Conservation (phyloP, 2,329 filamentous ascomycete genomes). For the Phialemoniopsis sp. region DNA sequence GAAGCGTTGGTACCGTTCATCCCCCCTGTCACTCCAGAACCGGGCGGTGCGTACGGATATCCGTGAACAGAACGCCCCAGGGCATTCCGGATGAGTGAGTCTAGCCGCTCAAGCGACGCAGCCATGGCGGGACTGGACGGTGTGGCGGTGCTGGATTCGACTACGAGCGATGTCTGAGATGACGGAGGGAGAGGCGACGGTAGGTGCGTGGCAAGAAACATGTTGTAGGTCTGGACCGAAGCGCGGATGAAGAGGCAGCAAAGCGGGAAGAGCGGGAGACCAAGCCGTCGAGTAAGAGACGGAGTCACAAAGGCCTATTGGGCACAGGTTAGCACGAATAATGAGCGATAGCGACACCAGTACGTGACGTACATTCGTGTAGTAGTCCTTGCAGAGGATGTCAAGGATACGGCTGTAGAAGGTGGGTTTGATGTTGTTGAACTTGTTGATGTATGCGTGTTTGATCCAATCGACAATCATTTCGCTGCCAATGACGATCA, state of each 20-base stretch:
- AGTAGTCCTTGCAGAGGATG: conserved; percentile 95
- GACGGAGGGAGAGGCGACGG: conserved; percentile 67
- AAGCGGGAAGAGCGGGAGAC: conserved; percentile 85
- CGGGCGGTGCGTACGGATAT: conserved; percentile 30
- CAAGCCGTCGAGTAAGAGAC: conserved; percentile 83
- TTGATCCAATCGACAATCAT: conserved; percentile 97
- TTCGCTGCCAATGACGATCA: conserved; percentile 92
- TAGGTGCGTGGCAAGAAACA: conserved; percentile 89
- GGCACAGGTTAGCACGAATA: conserved; percentile 7
- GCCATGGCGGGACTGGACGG: conserved; percentile 70
- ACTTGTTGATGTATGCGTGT: conserved; percentile 96
- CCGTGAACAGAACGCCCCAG: conserved; percentile 71
- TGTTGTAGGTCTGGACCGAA: conserved; percentile 93
- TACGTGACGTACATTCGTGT: conserved; percentile 68
- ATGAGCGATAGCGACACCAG: neutral
- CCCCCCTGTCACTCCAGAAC: neutral
- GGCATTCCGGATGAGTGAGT: conserved; percentile 71
- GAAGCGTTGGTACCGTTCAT: neutral
- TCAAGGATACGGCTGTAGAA: conserved; percentile 90
- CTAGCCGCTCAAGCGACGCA: conserved; percentile 74
- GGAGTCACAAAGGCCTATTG: conserved; percentile 80
- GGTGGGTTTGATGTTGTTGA: conserved; percentile 91
- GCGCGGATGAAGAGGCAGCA: conserved; percentile 95
- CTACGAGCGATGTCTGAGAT: conserved; percentile 59
- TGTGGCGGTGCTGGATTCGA: conserved; percentile 50